These are phyloP conservation scores for Scenedesmus sp. DNA, from an alignment of 163 green algal genomes.

Conservation along the genomic window DNA sequence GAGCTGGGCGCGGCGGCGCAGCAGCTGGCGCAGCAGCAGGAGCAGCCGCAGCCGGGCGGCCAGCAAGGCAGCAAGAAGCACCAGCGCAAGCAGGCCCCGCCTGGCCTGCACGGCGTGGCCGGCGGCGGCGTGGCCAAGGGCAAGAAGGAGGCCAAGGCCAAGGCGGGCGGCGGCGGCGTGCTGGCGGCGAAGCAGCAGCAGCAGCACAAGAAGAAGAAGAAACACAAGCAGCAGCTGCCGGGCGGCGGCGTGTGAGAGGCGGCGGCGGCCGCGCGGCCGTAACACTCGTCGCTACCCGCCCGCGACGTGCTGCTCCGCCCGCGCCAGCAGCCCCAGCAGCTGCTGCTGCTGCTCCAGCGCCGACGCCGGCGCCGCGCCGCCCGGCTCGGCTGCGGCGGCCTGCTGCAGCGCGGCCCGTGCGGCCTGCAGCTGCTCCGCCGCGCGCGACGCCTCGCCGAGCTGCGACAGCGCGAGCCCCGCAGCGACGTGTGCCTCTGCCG, in stretches of 20 bases:
- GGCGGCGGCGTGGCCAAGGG: too few species aligned
- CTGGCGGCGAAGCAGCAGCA: not conserved
- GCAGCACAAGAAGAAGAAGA: not conserved
- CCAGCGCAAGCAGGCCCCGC: not conserved
- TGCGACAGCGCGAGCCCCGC: slow-evolving; percentile 23
- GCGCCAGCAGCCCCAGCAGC: not conserved
- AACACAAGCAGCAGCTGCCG: not conserved
- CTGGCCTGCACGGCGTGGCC: too few species aligned
- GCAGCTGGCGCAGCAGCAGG: slow-evolving; percentile 12
- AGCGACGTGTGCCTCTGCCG: slow-evolving; percentile 1
- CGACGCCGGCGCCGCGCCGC: too few species aligned
- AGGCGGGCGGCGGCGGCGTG: too few species aligned
- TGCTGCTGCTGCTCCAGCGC: not conserved
- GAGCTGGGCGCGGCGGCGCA: slow-evolving; percentile 11
- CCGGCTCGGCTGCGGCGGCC: too few species aligned
- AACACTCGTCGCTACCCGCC: too few species aligned
- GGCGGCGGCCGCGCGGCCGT: too few species aligned
- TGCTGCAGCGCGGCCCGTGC: not conserved
- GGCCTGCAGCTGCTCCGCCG: slow-evolving; percentile 19
- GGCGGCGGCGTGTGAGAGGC: too few species aligned
- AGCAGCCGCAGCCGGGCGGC: not conserved
- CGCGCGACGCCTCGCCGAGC: not conserved
- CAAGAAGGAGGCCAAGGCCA: too few species aligned
- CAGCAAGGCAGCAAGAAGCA: not conserved
- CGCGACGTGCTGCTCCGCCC: not conserved